Base-by-base conservation (phyloP, 2,329 filamentous ascomycete genomes). In the Clathrospora elynae region DNA sequence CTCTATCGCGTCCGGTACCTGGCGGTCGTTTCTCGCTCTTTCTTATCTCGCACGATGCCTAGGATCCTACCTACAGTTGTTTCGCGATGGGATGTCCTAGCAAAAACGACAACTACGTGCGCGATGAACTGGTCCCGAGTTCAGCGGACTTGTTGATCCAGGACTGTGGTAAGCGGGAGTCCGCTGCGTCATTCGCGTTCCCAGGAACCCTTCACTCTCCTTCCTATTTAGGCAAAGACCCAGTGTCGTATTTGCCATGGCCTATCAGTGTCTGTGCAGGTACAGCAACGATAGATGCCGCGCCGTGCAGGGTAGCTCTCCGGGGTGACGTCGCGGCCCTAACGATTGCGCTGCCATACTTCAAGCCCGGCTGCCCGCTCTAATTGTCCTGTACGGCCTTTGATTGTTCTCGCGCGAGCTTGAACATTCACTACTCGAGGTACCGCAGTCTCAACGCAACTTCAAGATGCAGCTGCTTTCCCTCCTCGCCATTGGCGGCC, bases 391-490 rank as follows among this genome's bases (percentile, higher is more conserved):
- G 13, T 9, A 46, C 38, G 38, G 38, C 22, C 29, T 24, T 25
- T 38, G 18, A 41, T 33, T 32, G 41, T 41, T 33, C 31, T 33
- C 29, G 29, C 38, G 25, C 28, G 28, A 36, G 33, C 28, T 35
- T 42, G 38, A 36, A 37, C 31, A 29, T 16, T 20, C 10, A 32
- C 18, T 18, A 25, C 19, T 40, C 20, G 24, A 19, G 16, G 29
- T 19, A 10, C 31, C 12, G 32, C 41, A 37, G 38, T 17, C 22
- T 19, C 18, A 25, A 42, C 32, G 31, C 42, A 46, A 33, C 30
- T n/a, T 30, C 42, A 46, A 22, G 5, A 69, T 70, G 67, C 59
- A 62, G 51, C 54, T 68, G 36, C 48, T 67, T 26, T 59, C 63
- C n/a, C 33, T 66, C 16, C 41, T 70, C 28, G 64, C 60, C 34